Evolutionary conservation across 2,329 filamentous ascomycete species (phyloP).

Genomic region (Mycocentrospora acerina): DNA sequence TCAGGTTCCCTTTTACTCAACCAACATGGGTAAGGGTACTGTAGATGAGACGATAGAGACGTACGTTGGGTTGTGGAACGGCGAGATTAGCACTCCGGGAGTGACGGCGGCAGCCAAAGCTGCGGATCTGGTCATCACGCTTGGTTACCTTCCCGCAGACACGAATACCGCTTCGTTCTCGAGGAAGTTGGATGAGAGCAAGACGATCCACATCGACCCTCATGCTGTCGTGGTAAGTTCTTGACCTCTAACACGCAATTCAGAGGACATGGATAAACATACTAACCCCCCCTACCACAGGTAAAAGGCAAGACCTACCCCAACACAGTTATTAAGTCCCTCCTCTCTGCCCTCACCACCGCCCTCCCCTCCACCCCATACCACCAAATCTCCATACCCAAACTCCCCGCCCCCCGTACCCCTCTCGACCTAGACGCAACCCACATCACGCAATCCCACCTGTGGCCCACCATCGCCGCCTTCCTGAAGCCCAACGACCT

Average conservation of each 20-base stretch:
- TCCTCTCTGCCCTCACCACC: slow-evolving; percentile 33
- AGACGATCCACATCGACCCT: slow-evolving; percentile 41
- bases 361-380: slow-evolving; percentile 23
- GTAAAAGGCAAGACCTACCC: slow-evolving; percentile 35
- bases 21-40: slow-evolving; percentile 47
- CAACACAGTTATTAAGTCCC: slow-evolving; percentile 40
- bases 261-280: neutral
- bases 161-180: slow-evolving; percentile 48
- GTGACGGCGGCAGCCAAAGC: slow-evolving; percentile 39
- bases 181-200: slow-evolving; percentile 31
- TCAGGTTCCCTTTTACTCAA: slow-evolving; percentile 40
- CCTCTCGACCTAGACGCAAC: slow-evolving; percentile 37
- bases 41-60: slow-evolving; percentile 45
- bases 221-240: slow-evolving; percentile 36
- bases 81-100: slow-evolving; percentile 40
- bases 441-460: slow-evolving; percentile 46
- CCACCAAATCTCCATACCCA: slow-evolving; percentile 26
- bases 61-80: slow-evolving; percentile 47
- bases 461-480: slow-evolving; percentile 45
- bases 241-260: neutral
- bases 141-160: slow-evolving; percentile 46
- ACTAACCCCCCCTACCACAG: slow-evolving; percentile 7
- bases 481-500: slow-evolving; percentile 43
- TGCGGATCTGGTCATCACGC: slow-evolving; percentile 41
- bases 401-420: slow-evolving; percentile 26